A percentile compares a stretch with the other conserved stretches of the same genome.
Evolutionary conservation across 148 eudicot genomes (phyloP).

Genomic region (Gaultheria prostrata): DNA sequence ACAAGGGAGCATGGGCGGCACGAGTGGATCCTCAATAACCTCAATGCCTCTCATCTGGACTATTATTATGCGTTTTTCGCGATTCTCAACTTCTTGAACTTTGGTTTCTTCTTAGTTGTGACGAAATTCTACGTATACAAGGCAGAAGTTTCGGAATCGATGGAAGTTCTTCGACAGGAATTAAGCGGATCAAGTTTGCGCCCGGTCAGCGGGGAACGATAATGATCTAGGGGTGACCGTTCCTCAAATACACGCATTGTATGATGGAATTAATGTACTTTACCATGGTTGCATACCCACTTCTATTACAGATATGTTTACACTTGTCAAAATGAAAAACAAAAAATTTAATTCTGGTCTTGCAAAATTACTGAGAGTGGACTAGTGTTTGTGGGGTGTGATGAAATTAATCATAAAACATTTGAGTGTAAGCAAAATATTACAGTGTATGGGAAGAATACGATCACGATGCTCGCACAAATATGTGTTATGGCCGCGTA

Average conservation of each 20-base stretch:
- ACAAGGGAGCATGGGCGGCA: conserved; percentile 13
- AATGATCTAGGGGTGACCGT: background rate
- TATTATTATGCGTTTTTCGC: conserved; percentile 21
- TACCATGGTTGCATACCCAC: background rate
- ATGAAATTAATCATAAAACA: background rate
- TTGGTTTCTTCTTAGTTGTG: conserved; percentile 18
- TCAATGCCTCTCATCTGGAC: conserved; percentile 25
- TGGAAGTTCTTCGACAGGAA: conserved; percentile 13
- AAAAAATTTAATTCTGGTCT: background rate
- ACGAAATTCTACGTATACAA: conserved; percentile 19
- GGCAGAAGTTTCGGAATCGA: conserved; percentile 21
- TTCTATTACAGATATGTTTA: background rate
- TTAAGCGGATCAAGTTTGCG: background rate
- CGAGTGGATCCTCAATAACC: conserved; percentile 28
- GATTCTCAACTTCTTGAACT: conserved; percentile 18
- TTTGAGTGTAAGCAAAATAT: background rate
- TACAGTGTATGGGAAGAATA: background rate
- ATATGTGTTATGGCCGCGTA: background rate
- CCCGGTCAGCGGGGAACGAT: background rate
- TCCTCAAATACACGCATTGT: background rate
- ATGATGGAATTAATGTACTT: background rate
- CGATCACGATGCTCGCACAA: background rate
- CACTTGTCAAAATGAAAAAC: background rate
- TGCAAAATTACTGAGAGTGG: background rate
- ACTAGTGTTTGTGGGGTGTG: background rate